Evolutionary conservation across 2,329 filamentous ascomycete genomes (phyloP).

Genomic region (Pseudofabraea citricarpa): DNA sequence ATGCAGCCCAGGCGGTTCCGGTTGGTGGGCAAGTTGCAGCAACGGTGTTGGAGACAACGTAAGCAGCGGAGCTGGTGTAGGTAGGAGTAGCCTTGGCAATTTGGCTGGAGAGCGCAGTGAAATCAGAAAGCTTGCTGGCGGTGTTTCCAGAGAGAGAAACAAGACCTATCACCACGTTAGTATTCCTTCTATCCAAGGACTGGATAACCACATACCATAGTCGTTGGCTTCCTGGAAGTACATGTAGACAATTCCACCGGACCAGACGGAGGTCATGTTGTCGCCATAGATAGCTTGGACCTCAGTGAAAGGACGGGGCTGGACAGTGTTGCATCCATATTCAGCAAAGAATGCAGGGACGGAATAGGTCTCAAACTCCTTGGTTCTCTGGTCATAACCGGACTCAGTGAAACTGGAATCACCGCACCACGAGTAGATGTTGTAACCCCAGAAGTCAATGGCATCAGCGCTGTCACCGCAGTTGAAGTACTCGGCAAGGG

Average conservation of each 20-base stretch:
- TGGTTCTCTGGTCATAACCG: conserved; percentile 75
- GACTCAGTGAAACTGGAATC: conserved; percentile 71
- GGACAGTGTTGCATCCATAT: conserved; percentile 83
- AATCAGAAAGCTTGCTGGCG: conserved; percentile 69
- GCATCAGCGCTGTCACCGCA: conserved; percentile 63
- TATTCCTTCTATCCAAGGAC: too few species aligned
- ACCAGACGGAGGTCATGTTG: conserved; percentile 84
- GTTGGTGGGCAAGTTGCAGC: conserved; percentile 66
- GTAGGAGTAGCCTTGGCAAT: conserved; percentile 64
- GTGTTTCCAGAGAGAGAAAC: conserved; percentile 54
- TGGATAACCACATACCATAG: conserved; percentile 62
- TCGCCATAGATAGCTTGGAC: conserved; percentile 73
- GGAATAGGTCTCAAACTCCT: conserved; percentile 84
- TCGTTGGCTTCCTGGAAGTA: conserved; percentile 91
- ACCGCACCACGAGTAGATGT: conserved; percentile 99
- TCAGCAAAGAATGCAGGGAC: conserved; percentile 98
- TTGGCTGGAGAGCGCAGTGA: conserved; percentile 64
- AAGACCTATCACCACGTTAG: conserved; percentile 49
- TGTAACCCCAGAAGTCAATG: conserved; percentile 99
- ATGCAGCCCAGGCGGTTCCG: conserved; percentile 63
- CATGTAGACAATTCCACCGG: conserved; percentile 98
- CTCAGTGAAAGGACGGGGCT: conserved; percentile 76
- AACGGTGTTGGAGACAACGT: conserved; percentile 69
- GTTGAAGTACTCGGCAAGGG: conserved; percentile 92
- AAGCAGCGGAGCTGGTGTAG: conserved; percentile 59